Percentiles rank a stretch among this genome's conserved stretches.
Evolutionary conservation across 192 early-diverging fungal genomes (phyloP).

Genomic region (Phlyctochytrium arcticum): DNA sequence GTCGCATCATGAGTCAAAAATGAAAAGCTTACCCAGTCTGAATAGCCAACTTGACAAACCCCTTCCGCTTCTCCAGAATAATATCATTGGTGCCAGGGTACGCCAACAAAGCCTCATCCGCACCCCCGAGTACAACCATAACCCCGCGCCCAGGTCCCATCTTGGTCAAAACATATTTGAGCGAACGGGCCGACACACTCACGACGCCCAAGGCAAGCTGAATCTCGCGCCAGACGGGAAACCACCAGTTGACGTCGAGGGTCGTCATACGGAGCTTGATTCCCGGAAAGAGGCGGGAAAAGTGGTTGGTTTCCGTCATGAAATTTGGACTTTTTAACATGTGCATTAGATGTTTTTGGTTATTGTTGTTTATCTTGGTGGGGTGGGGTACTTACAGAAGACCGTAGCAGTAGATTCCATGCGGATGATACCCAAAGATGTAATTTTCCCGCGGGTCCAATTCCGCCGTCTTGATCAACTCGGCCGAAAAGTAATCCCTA

Average conservation of each 20-base stretch:
- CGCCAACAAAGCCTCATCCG: conserved; percentile 27
- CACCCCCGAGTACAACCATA: conserved; percentile 35
- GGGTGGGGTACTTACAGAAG: conserved; percentile 1
- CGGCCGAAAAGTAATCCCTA: conserved; percentile 69
- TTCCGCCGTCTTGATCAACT: conserved; percentile 75
- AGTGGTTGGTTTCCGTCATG: background rate
- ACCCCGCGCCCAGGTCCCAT: conserved; percentile 17
- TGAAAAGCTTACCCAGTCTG: conserved; percentile 56
- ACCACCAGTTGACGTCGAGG: conserved; percentile 21
- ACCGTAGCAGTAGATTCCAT: conserved; percentile 41
- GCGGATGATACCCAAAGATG: conserved; percentile 89
- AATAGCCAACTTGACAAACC: conserved; percentile 83
- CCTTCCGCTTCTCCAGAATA: conserved; percentile 31
- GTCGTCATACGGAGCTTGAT: conserved; percentile 16
- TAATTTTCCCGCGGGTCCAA: conserved; percentile 81
- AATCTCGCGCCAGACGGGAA: conserved; percentile 31
- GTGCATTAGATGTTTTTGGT: background rate
- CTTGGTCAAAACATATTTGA: conserved; percentile 18
- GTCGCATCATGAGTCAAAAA: too few species aligned
- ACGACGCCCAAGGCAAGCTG: conserved; percentile 16
- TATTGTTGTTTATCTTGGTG: background rate
- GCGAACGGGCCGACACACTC: conserved; percentile 1
- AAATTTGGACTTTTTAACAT: conserved; percentile 12
- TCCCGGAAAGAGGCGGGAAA: conserved; percentile 20
- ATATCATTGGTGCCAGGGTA: conserved; percentile 39